Conservation (phyloP, 192 early-diverging fungal species). For the Podila epicladia region DNA sequence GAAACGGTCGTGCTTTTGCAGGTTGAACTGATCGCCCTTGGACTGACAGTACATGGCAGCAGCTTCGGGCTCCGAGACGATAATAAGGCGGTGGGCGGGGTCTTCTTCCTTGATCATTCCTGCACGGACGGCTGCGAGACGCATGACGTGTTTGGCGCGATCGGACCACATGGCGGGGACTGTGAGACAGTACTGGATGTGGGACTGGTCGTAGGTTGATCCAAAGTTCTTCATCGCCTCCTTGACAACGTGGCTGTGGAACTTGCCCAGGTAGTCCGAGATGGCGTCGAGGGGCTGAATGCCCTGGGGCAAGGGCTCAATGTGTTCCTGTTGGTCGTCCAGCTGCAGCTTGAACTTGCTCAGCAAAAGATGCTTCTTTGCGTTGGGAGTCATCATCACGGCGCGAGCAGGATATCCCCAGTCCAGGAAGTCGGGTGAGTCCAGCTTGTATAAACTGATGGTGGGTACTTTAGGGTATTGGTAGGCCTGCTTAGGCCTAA, state of each 20-base stretch:
- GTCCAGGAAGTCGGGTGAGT: conserved; percentile 52
- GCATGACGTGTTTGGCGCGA: conserved; percentile 63
- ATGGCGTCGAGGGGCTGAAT: conserved; percentile 53
- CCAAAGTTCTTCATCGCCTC: conserved; percentile 57
- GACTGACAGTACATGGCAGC: conserved; percentile 66
- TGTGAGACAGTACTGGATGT: conserved; percentile 57
- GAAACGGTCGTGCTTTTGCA: conserved; percentile 52
- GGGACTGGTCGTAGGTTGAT: conserved; percentile 48
- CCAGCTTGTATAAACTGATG: conserved; percentile 51
- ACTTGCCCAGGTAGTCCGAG: conserved; percentile 51
- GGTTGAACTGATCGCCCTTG: conserved; percentile 57
- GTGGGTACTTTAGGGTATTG: conserved; percentile 62
- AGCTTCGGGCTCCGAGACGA: conserved; percentile 65
- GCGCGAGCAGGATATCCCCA: conserved; percentile 60
- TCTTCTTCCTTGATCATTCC: conserved; percentile 56
- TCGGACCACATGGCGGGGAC: conserved; percentile 68
- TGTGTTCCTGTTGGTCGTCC: conserved; percentile 53
- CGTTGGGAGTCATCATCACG: conserved; percentile 51
- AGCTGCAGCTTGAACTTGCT: conserved; percentile 57
- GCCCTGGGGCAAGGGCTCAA: conserved; percentile 51
- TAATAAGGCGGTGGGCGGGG: conserved; percentile 58
- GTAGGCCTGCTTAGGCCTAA: conserved; percentile 52
- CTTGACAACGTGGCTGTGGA: conserved; percentile 54
- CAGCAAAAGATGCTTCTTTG: conserved; percentile 50
- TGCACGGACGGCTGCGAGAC: conserved; percentile 60